Evolutionary conservation across 2,329 filamentous ascomycete genomes (phyloP).

Genomic region (Exophiala aquamarina): DNA sequence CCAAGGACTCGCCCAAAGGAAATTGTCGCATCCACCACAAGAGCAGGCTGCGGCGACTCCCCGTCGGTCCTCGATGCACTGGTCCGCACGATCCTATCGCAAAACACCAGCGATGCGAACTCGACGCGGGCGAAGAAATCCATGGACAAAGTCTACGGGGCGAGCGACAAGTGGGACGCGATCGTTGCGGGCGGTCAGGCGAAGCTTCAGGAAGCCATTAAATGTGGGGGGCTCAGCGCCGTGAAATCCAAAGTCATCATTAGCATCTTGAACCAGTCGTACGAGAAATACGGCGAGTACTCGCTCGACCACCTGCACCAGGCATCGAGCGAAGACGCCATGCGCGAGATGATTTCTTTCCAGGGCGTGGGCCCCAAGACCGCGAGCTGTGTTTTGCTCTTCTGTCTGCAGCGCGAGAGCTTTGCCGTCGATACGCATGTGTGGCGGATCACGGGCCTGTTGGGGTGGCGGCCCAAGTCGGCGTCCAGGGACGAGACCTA

Average conservation of each 20-base stretch:
- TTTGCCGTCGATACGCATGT: constrained; percentile 69
- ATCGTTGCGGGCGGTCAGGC: constrained; percentile 45
- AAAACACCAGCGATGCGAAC: constrained; percentile 60
- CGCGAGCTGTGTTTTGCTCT: constrained; percentile 63
- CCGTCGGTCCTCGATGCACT: constrained; percentile 65
- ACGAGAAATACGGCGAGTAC: constrained; percentile 29
- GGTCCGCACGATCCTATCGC: constrained; percentile 62
- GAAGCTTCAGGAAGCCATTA: constrained; percentile 43
- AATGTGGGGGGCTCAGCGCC: constrained; percentile 65
- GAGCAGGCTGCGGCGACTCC: constrained; percentile 70
- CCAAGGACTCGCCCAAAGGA: constrained; percentile 63
- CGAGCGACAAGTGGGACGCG: constrained; percentile 50
- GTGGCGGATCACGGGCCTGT: constrained; percentile 62
- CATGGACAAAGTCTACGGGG: constrained; percentile 68
- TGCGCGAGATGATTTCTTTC: constrained; percentile 57
- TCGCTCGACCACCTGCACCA: constrained; percentile 58
- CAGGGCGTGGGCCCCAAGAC: constrained; percentile 68
- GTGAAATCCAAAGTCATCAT: constrained; percentile 51
- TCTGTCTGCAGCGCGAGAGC: constrained; percentile 62
- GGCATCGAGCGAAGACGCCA: constrained; percentile 54
- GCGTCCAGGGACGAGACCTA: constrained; percentile 30
- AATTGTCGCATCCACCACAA: constrained; percentile 66
- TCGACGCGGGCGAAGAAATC: constrained; percentile 72
- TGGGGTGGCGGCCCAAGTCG: constrained; percentile 59
- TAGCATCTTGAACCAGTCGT: constrained; percentile 26